Base-by-base conservation (phyloP, 2,329 filamentous ascomycete genomes). In the Trichoderma breve region DNA sequence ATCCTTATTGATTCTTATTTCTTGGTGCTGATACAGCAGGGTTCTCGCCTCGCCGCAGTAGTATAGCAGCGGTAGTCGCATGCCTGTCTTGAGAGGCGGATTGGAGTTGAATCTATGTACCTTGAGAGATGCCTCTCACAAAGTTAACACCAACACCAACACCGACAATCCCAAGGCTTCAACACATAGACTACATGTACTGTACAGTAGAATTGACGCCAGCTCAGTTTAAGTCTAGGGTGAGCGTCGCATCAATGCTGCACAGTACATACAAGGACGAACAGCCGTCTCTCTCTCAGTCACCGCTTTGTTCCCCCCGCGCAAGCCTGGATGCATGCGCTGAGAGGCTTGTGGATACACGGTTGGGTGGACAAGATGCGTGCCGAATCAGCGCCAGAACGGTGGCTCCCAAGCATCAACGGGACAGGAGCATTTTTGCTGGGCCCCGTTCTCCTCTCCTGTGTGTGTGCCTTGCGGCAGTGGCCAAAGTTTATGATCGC, bases 381-480 rank as follows among this genome's bases (percentile, higher is more conserved):
- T 63, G 69, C 60, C 69, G 69, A 71, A 71, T 71, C 69, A 71
- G 60, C 60, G 43, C 60, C 69, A 43, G 60, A 39, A 53, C 57
- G 24, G 32, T 58, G 64, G 64, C 64, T 43, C 32, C 51, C 64
- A 30, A 21, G 32, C 21, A 58, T 67, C 64, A 43, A 62, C 66
- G 57, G 66, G 28, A 51, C 39, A 60, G 28, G 30, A 26, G 30
- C 30, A 32, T 15, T 34, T 57, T 67, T 39, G 51, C 64, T 67
- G 47, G 47, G 34, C 39, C 51, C 69, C 61, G 32, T 47, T 70
- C 57, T 62, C 66, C 66, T 61, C 61, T 72, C 43, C 70, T 72
- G 70, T 63, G 70, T 63, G 70, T 72, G 70, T 72, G 70, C 70
- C 70, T 72, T 72, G 70, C 70, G 65, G 66, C 65, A 68, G 66